These are phyloP conservation scores for Candida broadrunensis DNA, from an alignment of 805 yeast genomes.

Conservation along the genomic window DNA sequence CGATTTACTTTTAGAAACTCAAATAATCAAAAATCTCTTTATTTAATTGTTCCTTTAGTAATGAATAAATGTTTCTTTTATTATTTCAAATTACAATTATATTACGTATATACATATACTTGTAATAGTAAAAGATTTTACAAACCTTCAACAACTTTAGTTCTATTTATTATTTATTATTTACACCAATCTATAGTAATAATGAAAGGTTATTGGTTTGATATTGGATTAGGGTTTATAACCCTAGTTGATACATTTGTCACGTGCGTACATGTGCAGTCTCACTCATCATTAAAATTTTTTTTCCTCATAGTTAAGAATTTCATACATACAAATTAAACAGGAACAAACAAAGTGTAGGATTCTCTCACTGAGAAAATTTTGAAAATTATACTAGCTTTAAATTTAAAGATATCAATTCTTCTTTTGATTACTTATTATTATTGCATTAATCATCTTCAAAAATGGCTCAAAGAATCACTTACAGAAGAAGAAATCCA, in stretches of 20 bases:
- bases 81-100: no score
- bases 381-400: not conserved
- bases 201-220: no score
- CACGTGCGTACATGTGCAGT: constrained; percentile 3
- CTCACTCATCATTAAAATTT: not conserved
- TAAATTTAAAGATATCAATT: constrained; percentile 2
- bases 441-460: constrained; percentile 20
- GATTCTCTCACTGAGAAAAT: not conserved
- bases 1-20: not conserved
- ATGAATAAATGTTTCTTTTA: not conserved
- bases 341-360: not conserved
- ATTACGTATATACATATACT: no score
- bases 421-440: constrained; percentile 9
- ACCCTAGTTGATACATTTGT: no score
- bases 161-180: no score
- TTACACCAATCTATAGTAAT: no score
- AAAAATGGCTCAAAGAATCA: constrained; percentile 98
- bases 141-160: no score
- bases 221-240: no score
- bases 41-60: no score
- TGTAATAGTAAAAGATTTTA: no score
- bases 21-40: no score
- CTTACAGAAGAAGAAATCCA: constrained; percentile 99
- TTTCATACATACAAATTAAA: no score
- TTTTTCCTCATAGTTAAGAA: not conserved